A percentile compares a stretch with the other conserved stretches of the same genome.
These are phyloP conservation scores for Elsinoe perseae DNA, from an alignment of 2,329 filamentous ascomycete genomes.

Conservation along the genomic window DNA sequence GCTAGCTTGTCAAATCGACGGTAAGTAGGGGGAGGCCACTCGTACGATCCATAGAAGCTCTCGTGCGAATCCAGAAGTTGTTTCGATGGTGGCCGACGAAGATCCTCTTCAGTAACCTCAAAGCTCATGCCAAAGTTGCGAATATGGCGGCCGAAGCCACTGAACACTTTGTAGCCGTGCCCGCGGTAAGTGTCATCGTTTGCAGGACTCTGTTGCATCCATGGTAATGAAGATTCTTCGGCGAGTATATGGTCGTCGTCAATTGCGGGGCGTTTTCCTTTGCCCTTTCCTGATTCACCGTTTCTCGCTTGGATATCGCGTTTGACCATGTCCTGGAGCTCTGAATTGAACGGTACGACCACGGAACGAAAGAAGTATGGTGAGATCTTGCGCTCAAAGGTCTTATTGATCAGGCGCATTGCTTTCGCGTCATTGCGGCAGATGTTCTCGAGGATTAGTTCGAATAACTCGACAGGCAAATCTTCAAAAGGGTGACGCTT, in stretches of 20 bases:
- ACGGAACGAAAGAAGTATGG: slow-evolving; percentile 53
- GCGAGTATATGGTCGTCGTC: slow-evolving; percentile 18
- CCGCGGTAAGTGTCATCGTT: slow-evolving; percentile 44
- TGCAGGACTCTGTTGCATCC: slow-evolving; percentile 34
- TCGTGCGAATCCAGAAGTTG: slow-evolving; percentile 46
- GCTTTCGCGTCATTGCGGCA: slow-evolving; percentile 51
- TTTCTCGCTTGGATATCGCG: slow-evolving; percentile 21
- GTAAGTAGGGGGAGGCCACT: slow-evolving; percentile 56
- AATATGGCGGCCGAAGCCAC: slow-evolving; percentile 54
- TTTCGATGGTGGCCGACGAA: slow-evolving; percentile 49
- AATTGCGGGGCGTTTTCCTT: slow-evolving; percentile 24
- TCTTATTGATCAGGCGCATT: slow-evolving; percentile 54
- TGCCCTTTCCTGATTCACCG: slow-evolving; percentile 26
- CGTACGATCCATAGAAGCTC: slow-evolving; percentile 57
- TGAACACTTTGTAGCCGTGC: slow-evolving; percentile 54
- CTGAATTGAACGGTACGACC: slow-evolving; percentile 57
- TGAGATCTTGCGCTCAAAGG: slow-evolving; percentile 53
- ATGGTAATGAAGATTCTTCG: slow-evolving; percentile 27
- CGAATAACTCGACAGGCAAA: slow-evolving; percentile 57
- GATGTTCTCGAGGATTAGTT: slow-evolving; percentile 48
- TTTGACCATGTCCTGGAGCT: slow-evolving; percentile 49
- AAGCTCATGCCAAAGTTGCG: slow-evolving; percentile 59
- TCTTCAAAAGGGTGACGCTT: slow-evolving; percentile 32
- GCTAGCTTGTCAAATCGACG: slow-evolving; percentile 53
- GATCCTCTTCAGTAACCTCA: slow-evolving; percentile 52